Evolutionary conservation across 1,284 basidiomycete species (phyloP).

Genomic region (Cutaneotrichosporon cavernicola): DNA sequence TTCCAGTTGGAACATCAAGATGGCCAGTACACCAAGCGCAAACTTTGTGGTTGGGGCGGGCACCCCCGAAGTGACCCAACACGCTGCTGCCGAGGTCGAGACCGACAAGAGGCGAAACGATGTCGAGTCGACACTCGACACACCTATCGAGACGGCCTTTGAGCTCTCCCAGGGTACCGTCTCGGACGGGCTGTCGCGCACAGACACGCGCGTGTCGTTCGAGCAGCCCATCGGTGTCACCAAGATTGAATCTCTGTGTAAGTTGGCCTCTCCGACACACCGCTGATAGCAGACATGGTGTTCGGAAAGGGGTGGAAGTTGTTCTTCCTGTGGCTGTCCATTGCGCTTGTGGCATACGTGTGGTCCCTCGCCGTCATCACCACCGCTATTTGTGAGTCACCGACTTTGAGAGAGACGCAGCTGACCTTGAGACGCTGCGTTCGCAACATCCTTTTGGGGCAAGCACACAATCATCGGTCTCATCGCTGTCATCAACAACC

Average conservation of each 20-base stretch:
- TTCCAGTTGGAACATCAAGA: not conserved
- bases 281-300: slow-evolving; percentile 33
- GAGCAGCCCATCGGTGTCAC: slow-evolving; percentile 43
- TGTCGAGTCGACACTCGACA: not conserved
- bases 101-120: not conserved
- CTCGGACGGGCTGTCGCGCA: slow-evolving; percentile 3
- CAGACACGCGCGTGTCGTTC: slow-evolving; percentile 8
- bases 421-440: slow-evolving; percentile 20
- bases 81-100: slow-evolving; percentile 11
- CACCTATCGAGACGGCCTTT: not conserved
- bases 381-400: slow-evolving; percentile 24
- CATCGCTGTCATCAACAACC: slow-evolving; percentile 42
- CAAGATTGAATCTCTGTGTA: slow-evolving; percentile 45
- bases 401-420: not conserved
- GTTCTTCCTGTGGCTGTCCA: slow-evolving; percentile 35
- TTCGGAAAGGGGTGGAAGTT: slow-evolving; percentile 34
- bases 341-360: slow-evolving; percentile 36
- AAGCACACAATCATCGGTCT: slow-evolving; percentile 47
- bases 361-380: slow-evolving; percentile 37
- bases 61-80: not conserved
- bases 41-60: not conserved
- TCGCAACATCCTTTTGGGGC: slow-evolving; percentile 47
- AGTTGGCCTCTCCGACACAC: not conserved
- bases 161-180: not conserved
- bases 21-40: slow-evolving; percentile 4